Conservation (phyloP, 345 rosid species). For the Sisymbrium irio region DNA sequence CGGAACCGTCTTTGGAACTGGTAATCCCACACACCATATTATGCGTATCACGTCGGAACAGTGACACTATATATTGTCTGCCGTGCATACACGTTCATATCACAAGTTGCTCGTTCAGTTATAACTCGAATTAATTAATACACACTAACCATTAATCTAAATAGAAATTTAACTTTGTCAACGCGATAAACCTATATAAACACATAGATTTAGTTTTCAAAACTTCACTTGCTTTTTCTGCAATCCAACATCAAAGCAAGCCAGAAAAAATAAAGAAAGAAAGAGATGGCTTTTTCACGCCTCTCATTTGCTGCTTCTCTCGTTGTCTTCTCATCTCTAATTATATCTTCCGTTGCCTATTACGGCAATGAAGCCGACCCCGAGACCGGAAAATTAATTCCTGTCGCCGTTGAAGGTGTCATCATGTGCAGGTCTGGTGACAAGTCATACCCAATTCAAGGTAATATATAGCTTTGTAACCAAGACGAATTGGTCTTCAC, state of each 20-base stretch:
- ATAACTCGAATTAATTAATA: background rate
- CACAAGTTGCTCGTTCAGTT: constrained; percentile 12
- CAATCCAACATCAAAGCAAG: constrained; percentile 15
- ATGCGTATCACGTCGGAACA: constrained; percentile 35
- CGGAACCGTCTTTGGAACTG: constrained; percentile 19
- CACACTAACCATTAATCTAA: background rate
- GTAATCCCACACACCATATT: constrained; percentile 10
- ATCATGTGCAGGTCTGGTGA: constrained; percentile 51
- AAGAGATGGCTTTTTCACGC: constrained; percentile 30
- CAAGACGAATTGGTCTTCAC: background rate
- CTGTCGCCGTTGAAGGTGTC: constrained; percentile 50
- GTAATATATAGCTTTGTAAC: constrained; percentile 30
- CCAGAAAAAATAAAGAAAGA: background rate
- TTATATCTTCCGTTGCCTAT: constrained; percentile 32
- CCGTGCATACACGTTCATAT: constrained; percentile 33
- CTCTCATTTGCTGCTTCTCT: constrained; percentile 32
- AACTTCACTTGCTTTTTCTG: constrained; percentile 29
- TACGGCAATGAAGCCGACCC: constrained; percentile 30
- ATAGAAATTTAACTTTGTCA: constrained; percentile 4
- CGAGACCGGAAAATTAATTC: constrained; percentile 31
- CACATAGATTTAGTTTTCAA: background rate
- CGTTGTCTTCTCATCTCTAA: constrained; percentile 31
- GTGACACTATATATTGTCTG: background rate
- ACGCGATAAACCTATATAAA: constrained; percentile 21
- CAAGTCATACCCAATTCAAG: constrained; percentile 48